These are phyloP conservation scores for Fusarium verticillioides DNA, from an alignment of 2,329 filamentous ascomycete genomes.

Conservation along the genomic window DNA sequence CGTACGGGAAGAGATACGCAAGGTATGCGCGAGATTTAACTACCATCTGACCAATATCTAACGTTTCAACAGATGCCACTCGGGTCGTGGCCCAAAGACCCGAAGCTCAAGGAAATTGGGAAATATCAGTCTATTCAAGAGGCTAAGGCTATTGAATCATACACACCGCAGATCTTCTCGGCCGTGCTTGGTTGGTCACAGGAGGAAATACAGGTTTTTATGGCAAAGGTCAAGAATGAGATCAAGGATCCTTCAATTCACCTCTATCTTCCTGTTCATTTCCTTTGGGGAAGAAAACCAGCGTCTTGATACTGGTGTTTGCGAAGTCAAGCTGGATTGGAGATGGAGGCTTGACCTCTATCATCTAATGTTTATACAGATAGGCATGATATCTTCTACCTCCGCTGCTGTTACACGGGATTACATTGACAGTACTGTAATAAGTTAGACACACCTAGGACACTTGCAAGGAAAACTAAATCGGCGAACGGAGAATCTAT, in stretches of 20 bases:
- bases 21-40: background rate
- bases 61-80: background rate
- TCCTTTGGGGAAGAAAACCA: background rate
- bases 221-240: background rate
- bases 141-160: background rate
- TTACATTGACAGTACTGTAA: background rate
- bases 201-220: background rate
- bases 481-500: background rate
- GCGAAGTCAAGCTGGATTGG: accelerated
- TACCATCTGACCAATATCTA: accelerated
- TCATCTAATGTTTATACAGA: too few relatives aligned
- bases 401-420: too few relatives aligned
- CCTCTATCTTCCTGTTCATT: background rate
- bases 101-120: background rate
- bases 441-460: accelerated
- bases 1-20: background rate
- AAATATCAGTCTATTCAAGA: background rate
- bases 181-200: background rate
- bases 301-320: accelerated
- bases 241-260: background rate
- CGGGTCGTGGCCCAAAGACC: background rate
- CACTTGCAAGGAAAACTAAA: accelerated
- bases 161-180: background rate
- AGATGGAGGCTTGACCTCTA: background rate
- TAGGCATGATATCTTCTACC: too few relatives aligned